phyloP scores from a whole-genome alignment of 768 basidiomycete species.

The Collybiopsis confluens region DNA sequence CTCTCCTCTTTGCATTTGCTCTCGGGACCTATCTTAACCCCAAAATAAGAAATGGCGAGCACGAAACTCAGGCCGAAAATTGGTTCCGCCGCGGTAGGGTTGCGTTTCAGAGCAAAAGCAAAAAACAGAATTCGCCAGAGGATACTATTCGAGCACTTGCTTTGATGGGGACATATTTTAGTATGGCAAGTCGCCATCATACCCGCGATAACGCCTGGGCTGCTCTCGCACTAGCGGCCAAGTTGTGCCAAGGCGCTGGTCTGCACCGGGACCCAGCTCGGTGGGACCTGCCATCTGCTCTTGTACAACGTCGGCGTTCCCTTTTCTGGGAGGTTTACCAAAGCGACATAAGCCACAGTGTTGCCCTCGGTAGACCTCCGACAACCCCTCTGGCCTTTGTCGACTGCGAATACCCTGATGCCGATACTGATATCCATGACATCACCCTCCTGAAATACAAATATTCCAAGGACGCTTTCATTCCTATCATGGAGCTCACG shows the following conservation, averaged over 20 bases:
- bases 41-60: background rate
- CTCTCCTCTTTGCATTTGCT: constrained; percentile 4
- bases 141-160: constrained; percentile 57
- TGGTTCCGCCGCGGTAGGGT: constrained; percentile 2
- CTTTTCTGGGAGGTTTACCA: constrained; percentile 7
- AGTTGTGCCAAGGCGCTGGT: constrained; percentile 51
- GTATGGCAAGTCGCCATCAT: constrained; percentile 36
- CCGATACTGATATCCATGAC: background rate
- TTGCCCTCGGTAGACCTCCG: constrained; percentile 5
- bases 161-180: constrained; percentile 53
- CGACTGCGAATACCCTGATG: constrained; percentile 5
- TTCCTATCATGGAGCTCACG: constrained; percentile 1
- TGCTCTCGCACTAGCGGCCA: constrained; percentile 50
- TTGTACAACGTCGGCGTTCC: constrained; percentile 3
- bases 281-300: constrained; percentile 2
- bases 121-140: constrained; percentile 1
- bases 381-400: constrained; percentile 3
- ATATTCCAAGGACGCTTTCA: constrained; percentile 1
- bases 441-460: constrained; percentile 1
- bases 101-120: background rate
- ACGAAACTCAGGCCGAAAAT: background rate
- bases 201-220: constrained; percentile 47
- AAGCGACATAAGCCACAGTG: constrained; percentile 4
- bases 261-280: constrained; percentile 6
- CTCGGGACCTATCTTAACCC: background rate